Conservation (phyloP, 768 basidiomycete species). For the Tulasnella sp. region DNA sequence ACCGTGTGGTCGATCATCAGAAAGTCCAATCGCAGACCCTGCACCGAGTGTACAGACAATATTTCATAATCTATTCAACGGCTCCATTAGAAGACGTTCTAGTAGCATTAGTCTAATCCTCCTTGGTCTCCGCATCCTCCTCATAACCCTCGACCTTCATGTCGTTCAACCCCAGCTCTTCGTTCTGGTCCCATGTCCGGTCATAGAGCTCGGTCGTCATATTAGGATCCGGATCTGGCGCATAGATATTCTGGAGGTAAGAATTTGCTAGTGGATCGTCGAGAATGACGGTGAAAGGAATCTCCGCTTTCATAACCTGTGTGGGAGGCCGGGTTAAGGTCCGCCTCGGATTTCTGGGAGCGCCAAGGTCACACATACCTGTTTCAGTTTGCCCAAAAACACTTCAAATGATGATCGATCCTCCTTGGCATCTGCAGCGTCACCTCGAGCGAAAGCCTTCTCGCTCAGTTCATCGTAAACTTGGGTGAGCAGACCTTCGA, state of each 20-base stretch:
- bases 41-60: too few relatives aligned
- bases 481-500: slow-evolving; percentile 91
- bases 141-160: slow-evolving; percentile 77
- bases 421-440: slow-evolving; percentile 41
- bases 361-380: slow-evolving; percentile 41
- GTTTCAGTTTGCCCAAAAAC: slow-evolving; percentile 72
- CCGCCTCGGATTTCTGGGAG: not conserved
- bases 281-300: slow-evolving; percentile 83
- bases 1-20: not conserved
- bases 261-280: slow-evolving; percentile 96
- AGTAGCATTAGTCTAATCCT: not conserved
- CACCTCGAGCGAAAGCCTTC: slow-evolving; percentile 73
- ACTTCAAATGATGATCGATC: slow-evolving; percentile 47
- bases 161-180: slow-evolving; percentile 87
- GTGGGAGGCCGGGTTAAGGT: not conserved
- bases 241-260: slow-evolving; percentile 93
- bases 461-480: slow-evolving; percentile 90
- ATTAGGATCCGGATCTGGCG: slow-evolving; percentile 93
- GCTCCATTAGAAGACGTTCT: not conserved
- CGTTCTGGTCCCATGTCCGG: slow-evolving; percentile 83
- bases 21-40: too few relatives aligned
- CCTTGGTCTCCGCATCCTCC: slow-evolving; percentile 22
- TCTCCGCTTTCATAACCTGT: slow-evolving; percentile 69
- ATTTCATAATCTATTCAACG: not conserved
- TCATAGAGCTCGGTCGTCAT: slow-evolving; percentile 81